A percentile compares a stretch with the other conserved stretches of the same genome.
Conservation (phyloP, 2,329 filamentous ascomycete species). For the Madurella fahalii region DNA sequence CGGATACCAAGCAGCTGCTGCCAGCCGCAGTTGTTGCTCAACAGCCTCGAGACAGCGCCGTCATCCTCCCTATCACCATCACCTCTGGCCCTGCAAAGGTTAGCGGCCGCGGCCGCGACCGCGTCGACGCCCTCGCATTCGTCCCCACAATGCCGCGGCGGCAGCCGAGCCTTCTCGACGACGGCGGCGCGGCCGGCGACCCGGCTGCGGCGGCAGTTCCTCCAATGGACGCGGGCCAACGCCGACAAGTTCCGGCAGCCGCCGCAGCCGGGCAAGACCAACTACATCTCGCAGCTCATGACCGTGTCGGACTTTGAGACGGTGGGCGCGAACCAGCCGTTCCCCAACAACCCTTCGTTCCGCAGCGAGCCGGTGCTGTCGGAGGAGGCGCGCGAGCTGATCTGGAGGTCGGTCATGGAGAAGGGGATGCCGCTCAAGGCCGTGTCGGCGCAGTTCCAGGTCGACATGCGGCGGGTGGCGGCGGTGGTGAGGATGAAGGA, state of each 20-base stretch:
- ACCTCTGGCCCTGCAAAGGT: conserved; percentile 1
- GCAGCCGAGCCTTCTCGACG: conserved; percentile 36
- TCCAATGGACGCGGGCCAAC: conserved; percentile 32
- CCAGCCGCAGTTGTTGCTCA: conserved; percentile 20
- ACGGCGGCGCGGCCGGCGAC: conserved; percentile 36
- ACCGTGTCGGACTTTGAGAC: neutral
- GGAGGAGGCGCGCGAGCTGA: conserved; percentile 66
- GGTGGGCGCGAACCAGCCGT: conserved; percentile 49
- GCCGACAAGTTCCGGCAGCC: conserved; percentile 16
- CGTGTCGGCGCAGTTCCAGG: conserved; percentile 70
- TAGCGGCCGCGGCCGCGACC: conserved; percentile 1
- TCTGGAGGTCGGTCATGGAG: conserved; percentile 66
- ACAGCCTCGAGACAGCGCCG: conserved; percentile 12
- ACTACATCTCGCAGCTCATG: conserved; percentile 35
- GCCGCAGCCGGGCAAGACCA: conserved; percentile 18
- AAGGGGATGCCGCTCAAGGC: conserved; percentile 66
- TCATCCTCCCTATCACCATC: neutral
- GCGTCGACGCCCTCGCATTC: neutral
- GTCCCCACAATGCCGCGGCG: neutral
- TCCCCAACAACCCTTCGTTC: conserved; percentile 71
- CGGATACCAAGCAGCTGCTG: conserved; percentile 23
- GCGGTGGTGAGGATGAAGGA: conserved; percentile 83
- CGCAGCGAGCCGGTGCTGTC: conserved; percentile 68
- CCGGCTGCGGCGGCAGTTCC: conserved; percentile 38
- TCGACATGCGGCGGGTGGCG: conserved; percentile 79